phyloP scores from a whole-genome alignment of 1,284 basidiomycete species.

The Erythrobasidium hasegawianum region DNA sequence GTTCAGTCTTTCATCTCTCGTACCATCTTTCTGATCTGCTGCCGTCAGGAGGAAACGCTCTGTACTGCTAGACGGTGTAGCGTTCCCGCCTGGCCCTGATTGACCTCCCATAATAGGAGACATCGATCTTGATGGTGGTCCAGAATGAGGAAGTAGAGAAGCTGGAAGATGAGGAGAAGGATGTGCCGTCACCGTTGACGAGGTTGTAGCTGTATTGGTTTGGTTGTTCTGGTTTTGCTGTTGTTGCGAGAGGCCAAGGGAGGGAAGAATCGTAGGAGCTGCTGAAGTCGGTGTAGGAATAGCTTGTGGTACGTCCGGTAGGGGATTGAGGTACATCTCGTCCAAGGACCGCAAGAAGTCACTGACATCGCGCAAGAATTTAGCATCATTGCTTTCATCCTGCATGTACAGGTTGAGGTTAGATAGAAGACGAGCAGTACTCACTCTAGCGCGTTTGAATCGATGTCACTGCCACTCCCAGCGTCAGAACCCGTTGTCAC shows the following conservation, averaged over 20 bases:
- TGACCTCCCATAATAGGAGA: constrained; percentile 48
- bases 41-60: constrained; percentile 90
- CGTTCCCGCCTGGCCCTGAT: constrained; percentile 48
- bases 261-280: constrained; percentile 19
- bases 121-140: constrained; percentile 39
- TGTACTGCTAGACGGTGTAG: constrained; percentile 48
- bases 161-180: neutral
- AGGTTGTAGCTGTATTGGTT: neutral
- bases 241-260: neutral
- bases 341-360: constrained; percentile 76
- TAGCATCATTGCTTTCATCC: neutral
- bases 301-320: constrained; percentile 15
- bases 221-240: neutral
- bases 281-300: constrained; percentile 11
- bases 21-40: constrained; percentile 88
- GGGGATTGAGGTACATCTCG: constrained; percentile 51
- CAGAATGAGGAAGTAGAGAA: constrained; percentile 32
- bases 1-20: constrained; percentile 81
- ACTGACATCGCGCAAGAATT: constrained; percentile 50
- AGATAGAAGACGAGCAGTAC: constrained; percentile 5
- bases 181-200: constrained; percentile 20
- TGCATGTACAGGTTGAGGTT: neutral
- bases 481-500: constrained; percentile 32
- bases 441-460: constrained; percentile 29
- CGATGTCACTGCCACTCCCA: constrained; percentile 35